Percentiles rank a stretch among this genome's conserved stretches.
These are phyloP conservation scores for Limonium bicolor DNA, from an alignment of 148 eudicot genomes.

Conservation along the genomic window DNA sequence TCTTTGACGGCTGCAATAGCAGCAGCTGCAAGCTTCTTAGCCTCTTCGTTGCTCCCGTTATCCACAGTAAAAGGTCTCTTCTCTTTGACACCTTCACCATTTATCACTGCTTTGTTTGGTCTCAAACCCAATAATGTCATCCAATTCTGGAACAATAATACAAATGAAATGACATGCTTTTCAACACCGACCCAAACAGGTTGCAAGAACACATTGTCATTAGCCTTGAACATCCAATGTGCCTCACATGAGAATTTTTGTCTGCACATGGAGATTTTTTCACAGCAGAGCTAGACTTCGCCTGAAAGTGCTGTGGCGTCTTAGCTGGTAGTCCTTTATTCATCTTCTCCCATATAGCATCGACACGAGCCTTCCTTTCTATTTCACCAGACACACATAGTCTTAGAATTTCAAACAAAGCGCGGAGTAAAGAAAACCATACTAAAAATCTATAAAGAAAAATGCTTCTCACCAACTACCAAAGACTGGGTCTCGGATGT, in stretches of 20 bases:
- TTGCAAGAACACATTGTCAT: too few species aligned
- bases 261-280: slow-evolving; percentile 22
- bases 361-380: slow-evolving; percentile 75
- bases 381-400: slow-evolving; percentile 11
- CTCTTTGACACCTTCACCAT: slow-evolving; percentile 7
- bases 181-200: too few species aligned
- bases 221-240: neutral
- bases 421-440: neutral
- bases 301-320: slow-evolving; percentile 41
- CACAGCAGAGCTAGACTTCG: slow-evolving; percentile 16
- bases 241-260: slow-evolving; percentile 29
- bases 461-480: slow-evolving; percentile 27
- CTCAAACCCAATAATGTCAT: slow-evolving; percentile 61
- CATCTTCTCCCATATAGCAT: slow-evolving; percentile 88
- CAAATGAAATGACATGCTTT: neutral
- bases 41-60: slow-evolving; percentile 52
- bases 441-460: neutral
- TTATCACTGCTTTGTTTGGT: slow-evolving; percentile 25
- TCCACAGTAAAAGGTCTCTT: slow-evolving; percentile 14
- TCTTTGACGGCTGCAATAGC: slow-evolving; percentile 79
- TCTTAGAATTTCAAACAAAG: neutral
- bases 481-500: slow-evolving; percentile 18
- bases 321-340: slow-evolving; percentile 69
- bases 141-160: slow-evolving; percentile 44
- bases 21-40: slow-evolving; percentile 73